Base-by-base conservation (phyloP, 1,284 basidiomycete species). In the Ustilago curta region DNA sequence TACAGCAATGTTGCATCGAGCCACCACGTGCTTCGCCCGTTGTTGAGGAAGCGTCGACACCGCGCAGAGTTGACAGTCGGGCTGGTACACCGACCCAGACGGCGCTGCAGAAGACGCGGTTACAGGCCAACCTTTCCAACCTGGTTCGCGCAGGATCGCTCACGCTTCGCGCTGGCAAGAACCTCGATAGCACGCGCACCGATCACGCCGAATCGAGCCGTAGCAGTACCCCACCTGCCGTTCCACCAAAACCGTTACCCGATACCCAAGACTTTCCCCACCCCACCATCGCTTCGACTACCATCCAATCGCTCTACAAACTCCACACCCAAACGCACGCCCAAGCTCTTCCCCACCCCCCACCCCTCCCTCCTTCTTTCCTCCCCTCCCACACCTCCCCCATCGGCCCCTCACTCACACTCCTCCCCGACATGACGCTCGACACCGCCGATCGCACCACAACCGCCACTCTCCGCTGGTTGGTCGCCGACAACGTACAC, bases 111-210 rank as follows among this genome's bases (percentile, higher is more conserved):
- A 73, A 58, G n/a, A 16, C 57, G 4, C 19, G 65, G 7, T 19
- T 73, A 19, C 70, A 73, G 21, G 40, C 64, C 4, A 73, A 73
- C 37, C 54, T 73, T 3, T 40, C 48, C 4, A 60, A 60, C 25
- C 50, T 73, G 2, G 70, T 73, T 0, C 52, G 70, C 2, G 56
- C 43, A 8, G 21, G 37, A 1, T 68, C 64, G 14, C 45, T 73
- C 3, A 59, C 67, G 0, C 32, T 55, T 0, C 56, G 54, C 2
- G 23, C 49, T 3, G 3, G 54, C 0, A 44, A 11, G 2, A 49
- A 37, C 5, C 45, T 49, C 6, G 60, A 56, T 12, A 23, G 25
- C 16, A 1, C 32, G 21, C 18, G 27, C 12, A 6, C 44, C 27
- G 31, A 49, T 12, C 27, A 1, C 9, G 35, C 37, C 14, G 57